Conservation (phyloP, 1,284 basidiomycete species). For the Cryptococcus sp. region DNA sequence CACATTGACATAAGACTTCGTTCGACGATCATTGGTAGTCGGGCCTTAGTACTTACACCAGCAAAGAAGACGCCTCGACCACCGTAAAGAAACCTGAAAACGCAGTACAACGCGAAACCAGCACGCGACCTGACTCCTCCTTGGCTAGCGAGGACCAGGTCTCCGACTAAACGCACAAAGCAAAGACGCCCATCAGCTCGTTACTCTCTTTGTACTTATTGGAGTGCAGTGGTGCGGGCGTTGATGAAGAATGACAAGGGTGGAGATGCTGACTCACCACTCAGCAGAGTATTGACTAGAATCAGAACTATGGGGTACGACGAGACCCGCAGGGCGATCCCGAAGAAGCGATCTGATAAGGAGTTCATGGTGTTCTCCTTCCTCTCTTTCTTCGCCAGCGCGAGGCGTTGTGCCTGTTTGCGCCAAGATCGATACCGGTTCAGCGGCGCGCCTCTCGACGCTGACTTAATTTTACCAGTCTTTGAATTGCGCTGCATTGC, state of each 20-base stretch:
- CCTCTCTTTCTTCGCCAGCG: background rate
- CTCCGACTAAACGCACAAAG: conserved; percentile 13
- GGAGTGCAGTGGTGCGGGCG: too few species aligned
- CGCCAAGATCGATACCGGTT: background rate
- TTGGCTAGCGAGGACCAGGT: conserved; percentile 21
- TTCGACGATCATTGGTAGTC: too few species aligned
- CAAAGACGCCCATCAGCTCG: background rate
- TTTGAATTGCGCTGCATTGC: background rate
- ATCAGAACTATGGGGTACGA: conserved; percentile 29
- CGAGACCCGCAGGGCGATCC: conserved; percentile 27
- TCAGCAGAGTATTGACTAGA: conserved; percentile 27
- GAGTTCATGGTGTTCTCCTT: conserved; percentile 3
- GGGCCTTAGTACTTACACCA: conserved; percentile 15
- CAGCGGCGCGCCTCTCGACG: too few species aligned
- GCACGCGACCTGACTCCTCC: conserved; percentile 15
- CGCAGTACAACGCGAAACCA: conserved; percentile 23
- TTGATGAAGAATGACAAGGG: too few species aligned
- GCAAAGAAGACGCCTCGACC: conserved; percentile 29
- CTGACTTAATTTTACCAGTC: background rate
- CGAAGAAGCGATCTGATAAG: conserved; percentile 23
- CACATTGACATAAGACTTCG: background rate
- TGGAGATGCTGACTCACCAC: conserved; percentile 5
- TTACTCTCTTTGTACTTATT: background rate
- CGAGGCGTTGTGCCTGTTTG: background rate
- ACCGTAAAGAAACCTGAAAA: conserved; percentile 32